Percentiles rank a stretch among this genome's conserved stretches.
Evolutionary conservation across 495 filamentous ascomycete genomes (phyloP).

Genomic region (Trichoderma erinaceum): DNA sequence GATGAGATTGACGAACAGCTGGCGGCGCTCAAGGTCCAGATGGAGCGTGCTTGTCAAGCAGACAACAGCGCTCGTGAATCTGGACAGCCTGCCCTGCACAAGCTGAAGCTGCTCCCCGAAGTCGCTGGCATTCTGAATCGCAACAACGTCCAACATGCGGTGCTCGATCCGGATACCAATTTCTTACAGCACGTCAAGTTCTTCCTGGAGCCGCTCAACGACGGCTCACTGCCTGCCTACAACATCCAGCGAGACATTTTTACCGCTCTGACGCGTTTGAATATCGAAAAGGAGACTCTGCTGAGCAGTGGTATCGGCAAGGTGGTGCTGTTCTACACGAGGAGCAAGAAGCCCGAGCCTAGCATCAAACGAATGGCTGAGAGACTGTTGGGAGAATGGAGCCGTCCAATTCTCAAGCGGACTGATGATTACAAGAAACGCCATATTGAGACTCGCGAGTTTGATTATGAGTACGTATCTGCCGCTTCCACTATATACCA

Average conservation of each 20-base stretch:
- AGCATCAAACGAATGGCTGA: slow-evolving; percentile 91
- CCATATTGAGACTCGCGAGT: slow-evolving; percentile 49
- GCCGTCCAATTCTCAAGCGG: slow-evolving; percentile 86
- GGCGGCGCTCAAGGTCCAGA: slow-evolving; percentile 76
- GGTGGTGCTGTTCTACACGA: slow-evolving; percentile 92
- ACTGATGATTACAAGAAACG: slow-evolving; percentile 89
- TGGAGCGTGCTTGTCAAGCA: slow-evolving; percentile 84
- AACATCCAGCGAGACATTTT: slow-evolving; percentile 96
- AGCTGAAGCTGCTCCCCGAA: slow-evolving; percentile 90
- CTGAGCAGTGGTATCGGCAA: slow-evolving; percentile 92
- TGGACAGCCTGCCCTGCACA: slow-evolving; percentile 78
- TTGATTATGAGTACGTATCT: slow-evolving; percentile 44
- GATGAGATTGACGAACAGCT: slow-evolving; percentile 84
- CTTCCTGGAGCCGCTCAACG: slow-evolving; percentile 93
- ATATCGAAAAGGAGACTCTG: slow-evolving; percentile 83
- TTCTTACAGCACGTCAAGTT: slow-evolving; percentile 89
- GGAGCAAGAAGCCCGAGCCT: slow-evolving; percentile 77
- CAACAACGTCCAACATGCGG: slow-evolving; percentile 68
- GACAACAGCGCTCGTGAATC: slow-evolving; percentile 74
- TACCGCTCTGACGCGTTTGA: slow-evolving; percentile 66
- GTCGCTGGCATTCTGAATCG: slow-evolving; percentile 83
- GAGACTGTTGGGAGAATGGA: slow-evolving; percentile 88
- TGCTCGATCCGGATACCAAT: slow-evolving; percentile 92
- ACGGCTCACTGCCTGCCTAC: slow-evolving; percentile 88
- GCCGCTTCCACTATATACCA: background rate